A percentile compares a stretch with the other conserved stretches of the same genome.
Evolutionary conservation across 2,329 filamentous ascomycete species (phyloP).

Genomic region (Scedosporium dehoogii): DNA sequence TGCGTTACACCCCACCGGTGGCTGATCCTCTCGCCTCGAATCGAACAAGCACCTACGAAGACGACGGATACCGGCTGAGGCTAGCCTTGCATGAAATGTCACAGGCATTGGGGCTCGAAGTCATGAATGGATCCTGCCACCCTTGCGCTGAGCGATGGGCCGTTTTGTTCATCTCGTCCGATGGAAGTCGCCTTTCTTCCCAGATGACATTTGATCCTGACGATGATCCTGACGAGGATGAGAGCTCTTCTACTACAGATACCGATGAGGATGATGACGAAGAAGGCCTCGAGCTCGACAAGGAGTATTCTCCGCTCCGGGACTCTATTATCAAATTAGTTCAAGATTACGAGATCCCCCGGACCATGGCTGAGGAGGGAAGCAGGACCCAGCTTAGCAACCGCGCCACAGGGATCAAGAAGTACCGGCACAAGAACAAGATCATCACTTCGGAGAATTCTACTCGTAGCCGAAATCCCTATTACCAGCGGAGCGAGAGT

Average conservation of each 20-base stretch:
- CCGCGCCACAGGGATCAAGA: slow-evolving; percentile 51
- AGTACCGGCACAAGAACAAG: slow-evolving; percentile 50
- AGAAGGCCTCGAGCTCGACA: slow-evolving; percentile 55
- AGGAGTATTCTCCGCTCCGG: slow-evolving; percentile 71
- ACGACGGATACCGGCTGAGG: slow-evolving; percentile 56
- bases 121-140: slow-evolving; percentile 58
- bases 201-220: slow-evolving; percentile 65
- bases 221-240: slow-evolving; percentile 58
- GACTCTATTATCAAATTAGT: slow-evolving; percentile 73
- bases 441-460: slow-evolving; percentile 41
- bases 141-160: slow-evolving; percentile 78
- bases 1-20: slow-evolving; percentile 44
- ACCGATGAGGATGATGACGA: slow-evolving; percentile 52
- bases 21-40: slow-evolving; percentile 33
- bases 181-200: slow-evolving; percentile 59
- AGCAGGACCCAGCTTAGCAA: slow-evolving; percentile 60
- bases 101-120: slow-evolving; percentile 53
- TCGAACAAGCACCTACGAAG: slow-evolving; percentile 44
- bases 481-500: slow-evolving; percentile 26
- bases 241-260: slow-evolving; percentile 49
- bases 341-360: slow-evolving; percentile 71
- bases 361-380: slow-evolving; percentile 50
- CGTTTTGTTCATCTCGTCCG: slow-evolving; percentile 65
- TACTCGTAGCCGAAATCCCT: slow-evolving; percentile 49
- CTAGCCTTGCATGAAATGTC: slow-evolving; percentile 62